Base-by-base conservation (phyloP, 306 rosid species). In the Cyclanthera cordifolia region DNA sequence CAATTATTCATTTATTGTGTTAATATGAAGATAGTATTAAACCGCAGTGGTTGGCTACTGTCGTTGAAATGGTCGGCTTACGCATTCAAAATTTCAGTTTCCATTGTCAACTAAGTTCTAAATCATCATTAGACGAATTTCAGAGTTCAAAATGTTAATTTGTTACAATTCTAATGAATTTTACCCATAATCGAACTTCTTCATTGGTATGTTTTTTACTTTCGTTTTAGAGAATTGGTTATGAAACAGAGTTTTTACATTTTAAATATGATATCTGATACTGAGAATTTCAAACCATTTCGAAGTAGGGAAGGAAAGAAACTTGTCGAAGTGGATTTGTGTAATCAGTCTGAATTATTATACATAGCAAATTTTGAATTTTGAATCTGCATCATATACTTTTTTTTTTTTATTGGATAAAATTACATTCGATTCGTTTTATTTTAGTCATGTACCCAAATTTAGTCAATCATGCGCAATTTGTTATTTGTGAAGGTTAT, bases 1-100 rank as follows among this genome's bases (percentile, higher is more conserved):
- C 71, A 47, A 23, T 46, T 66, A 45, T 41, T 47, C 41, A 66
- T 66, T 66, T 23, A 47, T 66, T 66, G 24, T 66, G 71, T 66
- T 66, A 45, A 66, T 64, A 64, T 64, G 55, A 66, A 66, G 54
- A 45, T 66, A 15, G 37, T 6, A 23, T 64, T 64, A 64, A 39
- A 21, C 20, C 6, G 10, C 50, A 14, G 20, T 41, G 20, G 53
- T 43, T 63, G 52, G 16, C 28, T 37, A 30, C 16, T 34, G 27
- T 61, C 28, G 10, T 20, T 54, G 60, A 54, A 55, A 15, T 30
- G 39, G 16, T 10, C 25, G 63, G 20, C 27, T 51, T 27, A 56
- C 10, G 19, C 12, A 30, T 8, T 27, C 11, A 0, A 30, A 16
- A 57, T 15, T 53, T 53, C 32, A 51, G 25, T 51, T 19, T 27